Percentiles rank a stretch among this genome's conserved stretches.
Evolutionary conservation across 169 alveolate genomes (phyloP).

Genomic region (Besnoitia besnoiti): DNA sequence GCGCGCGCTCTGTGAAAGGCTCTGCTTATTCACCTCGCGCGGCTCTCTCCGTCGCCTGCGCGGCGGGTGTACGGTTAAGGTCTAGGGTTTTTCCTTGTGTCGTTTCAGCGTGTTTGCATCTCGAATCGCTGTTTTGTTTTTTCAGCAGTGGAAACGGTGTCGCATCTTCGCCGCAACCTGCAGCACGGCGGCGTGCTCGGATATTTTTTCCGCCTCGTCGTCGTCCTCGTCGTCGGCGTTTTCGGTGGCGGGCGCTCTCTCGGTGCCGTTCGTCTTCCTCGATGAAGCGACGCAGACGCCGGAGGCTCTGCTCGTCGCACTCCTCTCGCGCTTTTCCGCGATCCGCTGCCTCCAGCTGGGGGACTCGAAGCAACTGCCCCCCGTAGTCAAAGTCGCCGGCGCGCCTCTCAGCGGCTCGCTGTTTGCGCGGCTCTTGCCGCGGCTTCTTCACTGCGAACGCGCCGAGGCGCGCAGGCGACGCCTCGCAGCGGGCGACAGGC

Average conservation of each 20-base stretch:
- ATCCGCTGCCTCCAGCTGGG: slow-evolving; percentile 61
- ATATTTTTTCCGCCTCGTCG: slow-evolving; percentile 8
- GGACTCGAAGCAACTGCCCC: slow-evolving; percentile 66
- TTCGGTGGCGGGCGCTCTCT: background rate
- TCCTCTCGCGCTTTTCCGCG: slow-evolving; percentile 40
- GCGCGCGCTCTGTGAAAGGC: no score
- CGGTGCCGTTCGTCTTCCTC: slow-evolving; percentile 52
- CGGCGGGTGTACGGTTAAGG: no score
- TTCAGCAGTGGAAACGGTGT: slow-evolving; percentile 69
- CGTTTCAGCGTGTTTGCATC: no score
- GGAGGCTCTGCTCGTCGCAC: slow-evolving; percentile 56
- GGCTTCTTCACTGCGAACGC: background rate
- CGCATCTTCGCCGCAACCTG: slow-evolving; percentile 69
- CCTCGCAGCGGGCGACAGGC: no score
- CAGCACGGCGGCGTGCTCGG: slow-evolving; percentile 51
- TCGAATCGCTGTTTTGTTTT: background rate
- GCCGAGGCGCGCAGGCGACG: background rate
- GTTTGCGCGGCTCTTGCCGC: slow-evolving; percentile 5
- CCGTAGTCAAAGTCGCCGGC: slow-evolving; percentile 24
- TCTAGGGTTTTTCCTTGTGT: no score
- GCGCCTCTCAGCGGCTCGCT: background rate
- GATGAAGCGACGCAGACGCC: slow-evolving; percentile 69
- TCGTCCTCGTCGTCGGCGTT: background rate
- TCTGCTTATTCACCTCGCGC: no score
- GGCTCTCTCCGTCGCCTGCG: no score